A percentile compares a stretch with the other conserved stretches of the same genome.
These are phyloP conservation scores for Sclerotiophoma versabilis DNA, from an alignment of 2,329 filamentous ascomycete species.

Conservation along the genomic window DNA sequence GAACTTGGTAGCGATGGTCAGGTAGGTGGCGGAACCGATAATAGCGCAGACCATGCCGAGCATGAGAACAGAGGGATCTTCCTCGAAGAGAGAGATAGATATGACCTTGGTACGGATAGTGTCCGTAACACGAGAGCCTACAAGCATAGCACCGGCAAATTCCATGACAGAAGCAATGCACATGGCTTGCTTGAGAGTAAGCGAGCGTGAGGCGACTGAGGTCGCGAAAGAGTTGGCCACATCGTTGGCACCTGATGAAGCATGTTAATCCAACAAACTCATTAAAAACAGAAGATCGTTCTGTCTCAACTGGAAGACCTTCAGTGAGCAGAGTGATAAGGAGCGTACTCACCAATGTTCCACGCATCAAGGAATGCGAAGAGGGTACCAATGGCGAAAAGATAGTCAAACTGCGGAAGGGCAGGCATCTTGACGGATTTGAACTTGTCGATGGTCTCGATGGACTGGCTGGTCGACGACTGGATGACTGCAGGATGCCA, in stretches of 20 bases:
- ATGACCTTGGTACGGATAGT: slow-evolving; percentile 60
- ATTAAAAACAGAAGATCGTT: not conserved
- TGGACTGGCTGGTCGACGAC: slow-evolving; percentile 17
- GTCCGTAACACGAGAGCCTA: slow-evolving; percentile 51
- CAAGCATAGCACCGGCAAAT: slow-evolving; percentile 54
- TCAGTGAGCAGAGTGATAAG: not conserved
- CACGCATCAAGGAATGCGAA: slow-evolving; percentile 72
- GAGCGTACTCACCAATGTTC: slow-evolving; percentile 61
- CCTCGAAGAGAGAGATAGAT: slow-evolving; percentile 53
- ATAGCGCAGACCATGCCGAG: slow-evolving; percentile 64
- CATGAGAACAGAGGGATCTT: slow-evolving; percentile 58
- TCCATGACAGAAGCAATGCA: slow-evolving; percentile 54
- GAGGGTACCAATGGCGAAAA: slow-evolving; percentile 69
- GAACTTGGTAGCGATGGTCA: slow-evolving; percentile 60
- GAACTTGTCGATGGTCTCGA: slow-evolving; percentile 13
- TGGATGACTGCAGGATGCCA: slow-evolving; percentile 9
- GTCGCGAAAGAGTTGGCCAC: slow-evolving; percentile 59
- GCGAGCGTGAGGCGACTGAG: slow-evolving; percentile 56
- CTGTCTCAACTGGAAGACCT: not conserved
- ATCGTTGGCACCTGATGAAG: slow-evolving; percentile 56
- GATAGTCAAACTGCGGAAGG: slow-evolving; percentile 66
- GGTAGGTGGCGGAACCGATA: slow-evolving; percentile 59
- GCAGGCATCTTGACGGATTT: slow-evolving; percentile 36
- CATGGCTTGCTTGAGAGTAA: slow-evolving; percentile 59
- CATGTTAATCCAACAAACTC: not conserved